Evolutionary conservation across 148 eudicot genomes (phyloP).

Genomic region (Cornus kousa): DNA sequence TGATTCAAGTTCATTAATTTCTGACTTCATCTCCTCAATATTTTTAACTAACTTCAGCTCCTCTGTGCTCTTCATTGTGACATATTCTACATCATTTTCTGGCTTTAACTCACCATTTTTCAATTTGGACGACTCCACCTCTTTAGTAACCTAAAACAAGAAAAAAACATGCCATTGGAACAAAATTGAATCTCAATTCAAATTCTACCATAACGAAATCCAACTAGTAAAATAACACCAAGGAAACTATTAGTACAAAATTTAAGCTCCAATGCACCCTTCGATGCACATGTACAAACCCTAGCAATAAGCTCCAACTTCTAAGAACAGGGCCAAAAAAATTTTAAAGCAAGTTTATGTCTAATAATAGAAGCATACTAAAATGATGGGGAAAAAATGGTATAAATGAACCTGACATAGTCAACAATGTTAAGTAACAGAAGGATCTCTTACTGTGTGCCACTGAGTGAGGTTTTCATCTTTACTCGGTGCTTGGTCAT

Average conservation of each 20-base stretch:
- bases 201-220: neutral
- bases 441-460: constrained; percentile 21
- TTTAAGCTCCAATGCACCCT: neutral
- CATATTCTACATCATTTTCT: neutral
- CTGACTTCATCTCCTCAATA: constrained; percentile 69
- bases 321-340: neutral
- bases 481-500: constrained; percentile 19
- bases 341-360: constrained; percentile 3
- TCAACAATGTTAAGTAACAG: constrained; percentile 1
- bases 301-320: neutral
- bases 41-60: constrained; percentile 49
- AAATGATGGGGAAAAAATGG: neutral
- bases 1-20: constrained; percentile 51
- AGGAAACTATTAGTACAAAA: neutral
- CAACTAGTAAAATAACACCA: neutral
- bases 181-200: neutral
- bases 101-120: constrained; percentile 1
- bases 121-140: constrained; percentile 24
- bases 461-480: constrained; percentile 11
- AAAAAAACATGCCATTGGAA: neutral
- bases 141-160: constrained; percentile 26
- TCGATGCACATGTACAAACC: neutral
- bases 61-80: neutral
- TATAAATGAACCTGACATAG: constrained; percentile 1
- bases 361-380: neutral